These are phyloP conservation scores for Ochetophila trinervis DNA, from an alignment of 306 rosid genomes.

Conservation along the genomic window DNA sequence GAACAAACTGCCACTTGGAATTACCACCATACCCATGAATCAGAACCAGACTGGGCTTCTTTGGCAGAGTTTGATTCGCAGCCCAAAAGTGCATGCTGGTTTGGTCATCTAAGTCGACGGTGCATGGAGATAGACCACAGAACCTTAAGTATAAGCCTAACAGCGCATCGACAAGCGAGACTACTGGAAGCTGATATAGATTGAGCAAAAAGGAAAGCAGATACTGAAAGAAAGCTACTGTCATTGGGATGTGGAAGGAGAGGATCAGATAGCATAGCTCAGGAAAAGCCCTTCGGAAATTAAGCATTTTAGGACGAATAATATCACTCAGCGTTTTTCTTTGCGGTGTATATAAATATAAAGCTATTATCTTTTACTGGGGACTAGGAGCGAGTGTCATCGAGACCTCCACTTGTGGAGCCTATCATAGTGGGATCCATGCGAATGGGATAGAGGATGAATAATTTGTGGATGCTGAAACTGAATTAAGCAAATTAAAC, in stretches of 20 bases:
- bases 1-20: conserved; percentile 36
- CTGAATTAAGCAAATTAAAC: too few species aligned
- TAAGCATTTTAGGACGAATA: neutral
- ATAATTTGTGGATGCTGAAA: too few species aligned
- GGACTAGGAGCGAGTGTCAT: too few species aligned
- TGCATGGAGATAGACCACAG: conserved; percentile 31
- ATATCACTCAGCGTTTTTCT: neutral
- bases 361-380: neutral
- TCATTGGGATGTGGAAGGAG: conserved; percentile 17
- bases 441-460: too few species aligned
- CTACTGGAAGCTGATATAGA: neutral
- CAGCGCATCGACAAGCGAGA: conserved; percentile 6
- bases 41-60: conserved; percentile 26
- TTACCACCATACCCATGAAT: conserved; percentile 48
- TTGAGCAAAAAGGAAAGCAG: conserved; percentile 4
- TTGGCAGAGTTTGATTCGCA: conserved; percentile 7
- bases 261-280: conserved; percentile 1
- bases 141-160: conserved; percentile 30
- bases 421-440: too few species aligned
- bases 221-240: conserved; percentile 10
- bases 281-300: conserved; percentile 6
- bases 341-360: neutral
- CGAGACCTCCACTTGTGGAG: too few species aligned
- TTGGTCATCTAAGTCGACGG: conserved; percentile 24
- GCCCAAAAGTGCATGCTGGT: conserved; percentile 43